Conservation (phyloP, 805 yeast species). For the Wickerhamiella parazyma region DNA sequence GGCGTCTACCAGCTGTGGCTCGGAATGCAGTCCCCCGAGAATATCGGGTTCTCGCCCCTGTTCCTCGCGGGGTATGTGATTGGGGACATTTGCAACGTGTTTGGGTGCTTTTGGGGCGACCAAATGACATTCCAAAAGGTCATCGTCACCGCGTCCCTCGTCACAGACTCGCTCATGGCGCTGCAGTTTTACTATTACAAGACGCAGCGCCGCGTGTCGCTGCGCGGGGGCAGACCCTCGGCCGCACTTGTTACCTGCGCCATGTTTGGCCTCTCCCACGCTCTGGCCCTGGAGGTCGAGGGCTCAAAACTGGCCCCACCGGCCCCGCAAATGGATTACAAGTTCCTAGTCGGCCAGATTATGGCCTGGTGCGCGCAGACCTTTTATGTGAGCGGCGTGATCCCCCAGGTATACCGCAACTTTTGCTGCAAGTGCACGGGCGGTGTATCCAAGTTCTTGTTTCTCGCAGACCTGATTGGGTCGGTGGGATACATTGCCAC, state of each 20-base stretch:
- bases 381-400: constrained; percentile 21
- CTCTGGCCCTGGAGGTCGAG: neutral
- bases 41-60: constrained; percentile 22
- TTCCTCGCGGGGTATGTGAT: constrained; percentile 22
- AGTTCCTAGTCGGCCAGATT: constrained; percentile 17
- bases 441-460: constrained; percentile 21
- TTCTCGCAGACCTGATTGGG: constrained; percentile 22
- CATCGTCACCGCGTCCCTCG: constrained; percentile 18
- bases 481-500: constrained; percentile 21
- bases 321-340: constrained; percentile 12
- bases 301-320: constrained; percentile 1
- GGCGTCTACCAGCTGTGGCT: constrained; percentile 23
- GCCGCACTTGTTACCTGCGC: constrained; percentile 2
- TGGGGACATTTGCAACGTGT: constrained; percentile 23
- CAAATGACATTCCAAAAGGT: constrained; percentile 24
- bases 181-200: constrained; percentile 21
- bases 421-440: constrained; percentile 32
- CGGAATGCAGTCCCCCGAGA: constrained; percentile 18
- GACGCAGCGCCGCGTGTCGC: neutral
- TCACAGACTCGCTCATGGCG: constrained; percentile 18
- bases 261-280: constrained; percentile 8
- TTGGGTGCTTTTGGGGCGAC: constrained; percentile 23
- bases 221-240: constrained; percentile 8
- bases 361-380: constrained; percentile 19
- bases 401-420: constrained; percentile 33